Conservation (phyloP, 768 basidiomycete species). For the Pholiota conissans region DNA sequence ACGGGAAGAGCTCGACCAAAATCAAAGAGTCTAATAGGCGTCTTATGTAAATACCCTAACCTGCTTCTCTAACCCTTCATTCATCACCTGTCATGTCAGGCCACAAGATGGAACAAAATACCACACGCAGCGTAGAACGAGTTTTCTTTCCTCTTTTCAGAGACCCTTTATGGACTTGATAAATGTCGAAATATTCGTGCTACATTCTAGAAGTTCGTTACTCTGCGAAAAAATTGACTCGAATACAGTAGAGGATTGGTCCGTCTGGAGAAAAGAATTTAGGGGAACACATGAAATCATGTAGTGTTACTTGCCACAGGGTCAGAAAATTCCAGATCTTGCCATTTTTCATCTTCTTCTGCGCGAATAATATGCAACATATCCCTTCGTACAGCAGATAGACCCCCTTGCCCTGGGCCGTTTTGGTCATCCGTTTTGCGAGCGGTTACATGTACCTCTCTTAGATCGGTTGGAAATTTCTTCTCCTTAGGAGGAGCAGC, state of each 20-base stretch:
- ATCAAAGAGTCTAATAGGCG: background rate
- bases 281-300: slow-evolving; percentile 8
- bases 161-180: slow-evolving; percentile 57
- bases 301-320: slow-evolving; percentile 48
- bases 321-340: slow-evolving; percentile 64
- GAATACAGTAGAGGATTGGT: slow-evolving; percentile 55
- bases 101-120: background rate
- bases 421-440: slow-evolving; percentile 74
- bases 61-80: background rate
- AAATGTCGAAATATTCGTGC: slow-evolving; percentile 55
- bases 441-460: slow-evolving; percentile 77
- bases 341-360: slow-evolving; percentile 82
- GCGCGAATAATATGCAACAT: slow-evolving; percentile 71
- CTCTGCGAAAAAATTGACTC: slow-evolving; percentile 65
- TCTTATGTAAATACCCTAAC: background rate
- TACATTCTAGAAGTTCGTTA: slow-evolving; percentile 49
- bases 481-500: slow-evolving; percentile 58
- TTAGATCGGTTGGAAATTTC: slow-evolving; percentile 55
- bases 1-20: background rate
- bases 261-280: slow-evolving; percentile 44
- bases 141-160: too few relatives aligned
- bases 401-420: slow-evolving; percentile 65
- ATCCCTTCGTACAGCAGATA: slow-evolving; percentile 72
- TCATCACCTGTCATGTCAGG: background rate
- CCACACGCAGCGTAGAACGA: too few relatives aligned